A percentile compares a stretch with the other conserved stretches of the same genome.
phyloP scores from a whole-genome alignment of 306 rosid species.

The Ormosia semicastrata region DNA sequence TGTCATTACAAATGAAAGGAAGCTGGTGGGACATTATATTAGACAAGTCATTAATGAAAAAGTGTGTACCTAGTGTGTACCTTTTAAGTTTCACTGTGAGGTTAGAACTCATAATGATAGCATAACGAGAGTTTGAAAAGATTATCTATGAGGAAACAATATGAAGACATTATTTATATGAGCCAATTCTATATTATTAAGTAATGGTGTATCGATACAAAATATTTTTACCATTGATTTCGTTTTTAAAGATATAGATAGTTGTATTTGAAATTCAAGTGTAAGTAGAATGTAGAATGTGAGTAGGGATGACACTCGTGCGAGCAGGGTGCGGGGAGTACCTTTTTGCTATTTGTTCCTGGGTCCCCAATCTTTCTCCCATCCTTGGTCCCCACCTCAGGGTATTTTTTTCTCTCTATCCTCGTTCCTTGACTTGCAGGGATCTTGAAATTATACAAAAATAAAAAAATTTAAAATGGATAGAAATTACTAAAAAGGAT shows the following conservation, averaged over 20 bases:
- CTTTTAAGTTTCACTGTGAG: background rate
- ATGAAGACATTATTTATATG: background rate
- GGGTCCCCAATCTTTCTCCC: no score
- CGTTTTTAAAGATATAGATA: background rate
- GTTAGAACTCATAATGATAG: background rate
- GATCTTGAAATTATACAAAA: no score
- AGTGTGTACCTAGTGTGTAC: background rate
- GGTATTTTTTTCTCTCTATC: no score
- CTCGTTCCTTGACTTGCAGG: fast-evolving
- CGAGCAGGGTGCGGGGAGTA: no score
- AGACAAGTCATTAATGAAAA: background rate
- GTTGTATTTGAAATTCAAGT: no score
- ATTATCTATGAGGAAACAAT: background rate
- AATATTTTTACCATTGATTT: background rate
- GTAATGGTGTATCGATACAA: background rate
- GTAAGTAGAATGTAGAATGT: no score
- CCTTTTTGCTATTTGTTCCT: no score
- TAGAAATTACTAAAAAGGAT: no score
- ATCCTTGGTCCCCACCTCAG: no score
- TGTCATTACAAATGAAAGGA: background rate
- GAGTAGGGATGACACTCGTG: no score
- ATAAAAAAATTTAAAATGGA: no score
- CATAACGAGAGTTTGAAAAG: background rate
- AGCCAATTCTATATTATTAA: background rate
- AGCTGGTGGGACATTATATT: background rate